A percentile compares a stretch with the other conserved stretches of the same genome.
These are phyloP conservation scores for Scytalidium sp. DNA, from an alignment of 2,329 filamentous ascomycete genomes.

Conservation along the genomic window DNA sequence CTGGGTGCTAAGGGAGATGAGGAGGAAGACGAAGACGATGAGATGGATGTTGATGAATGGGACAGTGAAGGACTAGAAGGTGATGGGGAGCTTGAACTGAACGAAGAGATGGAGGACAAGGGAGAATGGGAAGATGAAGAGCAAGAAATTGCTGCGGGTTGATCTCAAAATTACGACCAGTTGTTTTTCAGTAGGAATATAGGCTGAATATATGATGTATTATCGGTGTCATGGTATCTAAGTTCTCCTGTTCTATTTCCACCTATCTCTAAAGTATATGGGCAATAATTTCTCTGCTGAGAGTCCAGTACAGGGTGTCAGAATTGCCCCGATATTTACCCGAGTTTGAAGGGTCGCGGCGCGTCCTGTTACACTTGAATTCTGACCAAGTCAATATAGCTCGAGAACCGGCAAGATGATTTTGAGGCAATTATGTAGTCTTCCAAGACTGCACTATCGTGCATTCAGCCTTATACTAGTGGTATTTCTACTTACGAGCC, in stretches of 20 bases:
- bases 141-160: constrained; percentile 29
- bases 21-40: constrained; percentile 48
- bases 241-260: too few species aligned
- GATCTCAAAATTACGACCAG: constrained; percentile 8
- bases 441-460: background rate
- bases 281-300: too few species aligned
- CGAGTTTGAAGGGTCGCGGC: background rate
- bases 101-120: constrained; percentile 28
- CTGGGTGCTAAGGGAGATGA: constrained; percentile 46
- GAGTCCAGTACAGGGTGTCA: too few species aligned
- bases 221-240: too few species aligned
- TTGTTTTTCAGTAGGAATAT: background rate
- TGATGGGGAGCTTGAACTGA: constrained; percentile 28
- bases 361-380: background rate
- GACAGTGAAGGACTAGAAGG: constrained; percentile 31
- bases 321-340: background rate
- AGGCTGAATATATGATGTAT: too few species aligned
- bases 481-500: constrained; percentile 29
- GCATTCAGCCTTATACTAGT: constrained; percentile 7
- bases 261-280: too few species aligned
- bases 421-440: constrained; percentile 11
- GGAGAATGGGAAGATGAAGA: constrained; percentile 30
- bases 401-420: constrained; percentile 13
- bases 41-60: constrained; percentile 42
- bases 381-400: background rate